Evolutionary conservation across 164 flowering plant genomes (phyloP), one percentile per base, ranked within the genome.

Genomic region (Kingdonia uniflora): DNA sequence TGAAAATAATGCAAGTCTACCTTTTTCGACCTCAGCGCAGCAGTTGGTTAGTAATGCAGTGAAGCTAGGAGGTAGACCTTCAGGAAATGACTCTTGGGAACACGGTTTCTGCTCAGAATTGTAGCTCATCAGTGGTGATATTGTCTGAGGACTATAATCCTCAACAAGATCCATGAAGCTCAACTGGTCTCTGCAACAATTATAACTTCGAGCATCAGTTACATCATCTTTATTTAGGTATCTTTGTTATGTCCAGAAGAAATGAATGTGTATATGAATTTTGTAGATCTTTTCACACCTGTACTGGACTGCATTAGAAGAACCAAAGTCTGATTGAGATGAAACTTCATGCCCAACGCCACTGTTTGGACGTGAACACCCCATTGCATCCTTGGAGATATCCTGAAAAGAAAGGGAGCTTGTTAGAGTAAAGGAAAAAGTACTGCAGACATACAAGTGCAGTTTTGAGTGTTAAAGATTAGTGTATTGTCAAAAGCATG

Each of bases 11-110:
- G 14, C 21, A 47, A 19, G n/a, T 42, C 24, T 55, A 74, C 86
- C 80, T 67, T 62, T 61, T 42, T 68, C 66, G 22, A 21, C 55
- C 42, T 42, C 73, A 49, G 80, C 46, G 49, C 42, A 42, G 62
- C 77, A 74, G 64, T 57, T 69, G 25, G 66, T 55, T 62, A 82
- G 58, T n/a, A 82, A 64, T 55, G 83, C 70, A 4, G 85, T 68
- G 73, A 87, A 87, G 66, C 85, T 78, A 26, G 87, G 86, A 63
- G 96, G 90, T 55, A 76, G 63, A 54, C 60, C 59, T 26, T 68
- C 26, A 58, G 43, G 50, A 42, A 42, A 26, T 8, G 60, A 54
- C 64, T 76, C 70, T 50, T 57, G 68, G 23, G 68, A 49, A 38
- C 19, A 13, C 35, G 43, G 55, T 15, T 23, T 43, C 57, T 66